phyloP scores from a whole-genome alignment of 495 filamentous ascomycete species.

The Hypoxylon fuscum region DNA sequence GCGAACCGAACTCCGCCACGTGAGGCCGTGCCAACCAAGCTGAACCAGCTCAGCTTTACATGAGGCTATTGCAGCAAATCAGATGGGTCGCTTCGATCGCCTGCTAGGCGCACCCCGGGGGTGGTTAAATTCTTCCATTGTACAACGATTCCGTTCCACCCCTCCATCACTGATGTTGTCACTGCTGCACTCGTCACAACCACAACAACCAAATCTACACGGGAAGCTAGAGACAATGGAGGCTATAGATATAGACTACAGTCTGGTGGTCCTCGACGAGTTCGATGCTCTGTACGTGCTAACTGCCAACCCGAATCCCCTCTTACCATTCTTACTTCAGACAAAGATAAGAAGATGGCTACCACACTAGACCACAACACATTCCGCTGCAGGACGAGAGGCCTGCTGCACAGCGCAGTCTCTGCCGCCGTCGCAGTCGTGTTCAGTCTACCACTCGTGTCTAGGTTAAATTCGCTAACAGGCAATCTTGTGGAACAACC shows the following conservation, averaged over 20 bases:
- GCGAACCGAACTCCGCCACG: conserved; percentile 38
- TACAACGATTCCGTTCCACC: conserved; percentile 24
- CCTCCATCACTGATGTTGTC: conserved; percentile 32
- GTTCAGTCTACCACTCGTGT: conserved; percentile 28
- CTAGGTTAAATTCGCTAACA: conserved; percentile 27
- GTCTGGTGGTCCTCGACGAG: conserved; percentile 54
- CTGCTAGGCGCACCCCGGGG: conserved; percentile 18
- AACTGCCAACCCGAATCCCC: conserved; percentile 21
- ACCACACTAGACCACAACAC: conserved; percentile 19
- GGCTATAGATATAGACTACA: conserved; percentile 47
- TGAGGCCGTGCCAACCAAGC: conserved; percentile 34
- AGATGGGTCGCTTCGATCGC: conserved; percentile 8
- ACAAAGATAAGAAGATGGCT: conserved; percentile 15
- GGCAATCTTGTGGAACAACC: conserved; percentile 12
- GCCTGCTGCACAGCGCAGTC: conserved; percentile 26
- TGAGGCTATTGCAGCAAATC: conserved; percentile 19
- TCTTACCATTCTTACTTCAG: not conserved
- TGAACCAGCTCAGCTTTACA: conserved; percentile 35
- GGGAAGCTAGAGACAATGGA: conserved; percentile 34
- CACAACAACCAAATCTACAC: conserved; percentile 15
- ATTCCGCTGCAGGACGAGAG: conserved; percentile 26
- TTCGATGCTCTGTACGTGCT: conserved; percentile 58
- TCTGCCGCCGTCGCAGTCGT: conserved; percentile 28
- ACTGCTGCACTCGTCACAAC: conserved; percentile 27
- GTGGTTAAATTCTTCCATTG: conserved; percentile 1